These are phyloP conservation scores for Oryza coarctata DNA, from an alignment of 176 grass and related monocot genomes.

Conservation along the genomic window DNA sequence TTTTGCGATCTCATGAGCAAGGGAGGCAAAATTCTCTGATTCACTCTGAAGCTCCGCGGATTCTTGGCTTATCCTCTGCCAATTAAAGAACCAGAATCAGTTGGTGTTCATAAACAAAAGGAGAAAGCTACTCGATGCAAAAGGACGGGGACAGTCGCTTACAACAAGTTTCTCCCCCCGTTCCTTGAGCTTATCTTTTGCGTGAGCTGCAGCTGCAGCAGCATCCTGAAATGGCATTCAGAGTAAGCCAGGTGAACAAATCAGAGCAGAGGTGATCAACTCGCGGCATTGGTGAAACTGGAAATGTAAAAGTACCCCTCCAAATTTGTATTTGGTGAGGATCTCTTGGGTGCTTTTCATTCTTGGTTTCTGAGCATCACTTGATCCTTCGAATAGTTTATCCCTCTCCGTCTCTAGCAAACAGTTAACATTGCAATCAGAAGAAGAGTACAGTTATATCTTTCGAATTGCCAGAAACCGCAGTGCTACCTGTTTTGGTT, in stretches of 20 bases:
- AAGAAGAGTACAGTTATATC: background rate
- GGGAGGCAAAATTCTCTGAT: slow-evolving; percentile 67
- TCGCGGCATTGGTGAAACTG: background rate
- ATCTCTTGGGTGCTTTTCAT: slow-evolving; percentile 86
- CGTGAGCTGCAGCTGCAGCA: slow-evolving; percentile 72
- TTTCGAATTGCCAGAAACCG: slow-evolving; percentile 1
- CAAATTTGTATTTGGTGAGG: slow-evolving; percentile 86
- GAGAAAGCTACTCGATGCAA: background rate
- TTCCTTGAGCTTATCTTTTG: slow-evolving; percentile 78
- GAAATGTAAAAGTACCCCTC: slow-evolving; percentile 52
- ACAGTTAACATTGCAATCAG: background rate
- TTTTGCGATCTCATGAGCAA: slow-evolving; percentile 71
- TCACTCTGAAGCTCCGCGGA: slow-evolving; percentile 77
- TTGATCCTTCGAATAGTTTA: slow-evolving; percentile 61
- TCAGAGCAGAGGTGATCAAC: background rate
- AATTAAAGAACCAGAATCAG: background rate
- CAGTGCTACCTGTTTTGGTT: slow-evolving; percentile 40
- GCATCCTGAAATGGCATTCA: slow-evolving; percentile 56
- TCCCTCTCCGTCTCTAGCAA: slow-evolving; percentile 51
- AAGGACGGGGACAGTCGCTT: background rate
- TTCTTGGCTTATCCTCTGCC: slow-evolving; percentile 64
- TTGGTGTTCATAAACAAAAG: background rate
- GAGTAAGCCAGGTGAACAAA: background rate
- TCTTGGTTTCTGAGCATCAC: slow-evolving; percentile 57
- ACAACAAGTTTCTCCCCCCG: slow-evolving; percentile 89